Evolutionary conservation across 2,329 filamentous ascomycete species (phyloP).

Genomic region (Allantophomopsis cytisporea): DNA sequence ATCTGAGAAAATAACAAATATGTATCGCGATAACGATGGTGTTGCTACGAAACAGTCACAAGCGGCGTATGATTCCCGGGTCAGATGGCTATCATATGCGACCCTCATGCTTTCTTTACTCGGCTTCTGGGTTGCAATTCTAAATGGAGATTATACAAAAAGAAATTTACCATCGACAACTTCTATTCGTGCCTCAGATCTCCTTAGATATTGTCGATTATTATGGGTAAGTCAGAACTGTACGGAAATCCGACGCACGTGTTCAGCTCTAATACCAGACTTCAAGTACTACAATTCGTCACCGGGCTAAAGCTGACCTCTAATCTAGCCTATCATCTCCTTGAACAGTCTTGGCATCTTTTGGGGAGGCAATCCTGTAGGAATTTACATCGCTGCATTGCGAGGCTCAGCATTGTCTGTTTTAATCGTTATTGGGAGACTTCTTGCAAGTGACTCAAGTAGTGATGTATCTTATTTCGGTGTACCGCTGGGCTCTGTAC

Average conservation of each 20-base stretch:
- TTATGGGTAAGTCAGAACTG: not conserved
- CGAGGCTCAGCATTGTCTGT: not conserved
- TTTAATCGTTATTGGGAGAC: not conserved
- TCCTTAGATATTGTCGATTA: not conserved
- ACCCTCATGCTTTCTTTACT: slow-evolving; percentile 34
- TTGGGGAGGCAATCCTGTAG: no score
- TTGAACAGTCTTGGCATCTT: not conserved
- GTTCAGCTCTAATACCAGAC: not conserved
- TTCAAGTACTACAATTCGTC: no score
- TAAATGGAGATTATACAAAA: no score
- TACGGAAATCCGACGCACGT: not conserved
- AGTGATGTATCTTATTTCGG: not conserved
- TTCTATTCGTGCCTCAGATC: not conserved
- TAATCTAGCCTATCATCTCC: not conserved
- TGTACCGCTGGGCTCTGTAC: not conserved
- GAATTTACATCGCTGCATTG: not conserved
- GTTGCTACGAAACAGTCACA: slow-evolving; percentile 48
- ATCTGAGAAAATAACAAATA: no score
- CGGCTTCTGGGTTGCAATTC: slow-evolving; percentile 39
- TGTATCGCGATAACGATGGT: slow-evolving; percentile 57
- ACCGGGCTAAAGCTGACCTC: not conserved
- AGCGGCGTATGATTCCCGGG: slow-evolving; percentile 43
- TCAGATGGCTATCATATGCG: slow-evolving; percentile 29
- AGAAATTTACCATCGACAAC: slow-evolving; percentile 12
- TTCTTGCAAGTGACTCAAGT: not conserved